Conservation (phyloP, 495 filamentous ascomycete genomes). For the Penicillium ochrochloron region DNA sequence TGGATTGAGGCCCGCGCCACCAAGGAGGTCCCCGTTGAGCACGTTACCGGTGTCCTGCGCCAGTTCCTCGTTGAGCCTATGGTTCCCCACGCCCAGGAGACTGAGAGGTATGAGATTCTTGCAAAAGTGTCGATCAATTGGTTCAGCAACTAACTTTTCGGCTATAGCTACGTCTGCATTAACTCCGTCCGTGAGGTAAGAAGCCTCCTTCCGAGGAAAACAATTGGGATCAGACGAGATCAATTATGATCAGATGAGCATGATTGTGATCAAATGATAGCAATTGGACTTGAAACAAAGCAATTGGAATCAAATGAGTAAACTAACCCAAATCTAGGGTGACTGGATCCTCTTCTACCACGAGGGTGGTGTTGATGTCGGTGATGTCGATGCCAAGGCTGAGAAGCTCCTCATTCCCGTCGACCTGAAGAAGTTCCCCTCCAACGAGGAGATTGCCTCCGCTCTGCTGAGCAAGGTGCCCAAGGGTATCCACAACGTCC, state of each 20-base stretch:
- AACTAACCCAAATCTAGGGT: constrained; percentile 62
- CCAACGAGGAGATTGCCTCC: constrained; percentile 88
- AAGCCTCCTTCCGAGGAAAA: constrained; percentile 11
- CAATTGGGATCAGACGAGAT: background rate
- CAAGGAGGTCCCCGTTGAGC: constrained; percentile 92
- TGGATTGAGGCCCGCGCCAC: constrained; percentile 93
- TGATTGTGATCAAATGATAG: constrained; percentile 2
- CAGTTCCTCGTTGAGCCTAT: constrained; percentile 99
- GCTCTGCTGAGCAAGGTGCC: constrained; percentile 91
- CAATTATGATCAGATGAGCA: background rate
- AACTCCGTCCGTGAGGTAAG: constrained; percentile 89
- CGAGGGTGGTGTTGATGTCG: constrained; percentile 99
- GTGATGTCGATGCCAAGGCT: constrained; percentile 98
- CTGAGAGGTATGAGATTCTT: constrained; percentile 59
- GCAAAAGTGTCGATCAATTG: background rate
- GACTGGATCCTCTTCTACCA: constrained; percentile 99
- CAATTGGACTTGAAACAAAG: background rate
- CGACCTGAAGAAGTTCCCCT: constrained; percentile 91
- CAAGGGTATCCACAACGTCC: constrained; percentile 92
- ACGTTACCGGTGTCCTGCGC: constrained; percentile 82
- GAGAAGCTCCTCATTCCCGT: constrained; percentile 98
- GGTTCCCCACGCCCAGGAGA: constrained; percentile 88
- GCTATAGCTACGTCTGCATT: constrained; percentile 88
- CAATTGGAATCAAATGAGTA: background rate
- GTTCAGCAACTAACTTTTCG: background rate